Percentiles rank a stretch among this genome's conserved stretches.
These are phyloP conservation scores for Sugiyamaella japonica DNA, from an alignment of 1,139 yeast genomes.

Conservation along the genomic window DNA sequence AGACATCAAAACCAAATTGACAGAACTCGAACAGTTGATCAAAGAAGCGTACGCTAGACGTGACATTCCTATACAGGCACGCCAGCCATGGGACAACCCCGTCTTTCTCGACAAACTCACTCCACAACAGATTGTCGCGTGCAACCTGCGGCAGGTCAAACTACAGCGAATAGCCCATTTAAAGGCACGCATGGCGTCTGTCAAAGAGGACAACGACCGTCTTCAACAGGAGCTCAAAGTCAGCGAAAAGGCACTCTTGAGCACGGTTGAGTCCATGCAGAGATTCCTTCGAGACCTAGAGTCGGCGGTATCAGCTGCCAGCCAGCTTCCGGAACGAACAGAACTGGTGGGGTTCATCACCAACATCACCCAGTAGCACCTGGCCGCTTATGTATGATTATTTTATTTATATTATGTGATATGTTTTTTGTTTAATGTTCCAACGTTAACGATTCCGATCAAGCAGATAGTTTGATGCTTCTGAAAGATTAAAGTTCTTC, in stretches of 20 bases:
- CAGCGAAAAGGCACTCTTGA: conserved; percentile 6
- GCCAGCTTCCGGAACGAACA: conserved; percentile 21
- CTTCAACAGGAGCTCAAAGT: conserved; percentile 19
- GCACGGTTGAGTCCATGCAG: conserved; percentile 12
- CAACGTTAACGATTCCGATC: conserved; percentile 43
- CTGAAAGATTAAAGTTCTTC: conserved; percentile 73
- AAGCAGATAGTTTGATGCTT: conserved; percentile 79
- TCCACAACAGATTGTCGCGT: conserved; percentile 37
- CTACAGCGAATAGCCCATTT: conserved; percentile 29
- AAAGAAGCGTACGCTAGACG: conserved; percentile 49
- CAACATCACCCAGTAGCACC: conserved; percentile 3
- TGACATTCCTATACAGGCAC: conserved; percentile 17
- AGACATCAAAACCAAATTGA: conserved; percentile 54
- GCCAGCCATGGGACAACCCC: conserved; percentile 28
- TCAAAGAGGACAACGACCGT: conserved; percentile 24
- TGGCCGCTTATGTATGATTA: background rate
- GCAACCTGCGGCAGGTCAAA: conserved; percentile 36
- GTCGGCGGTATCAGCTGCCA: conserved; percentile 19
- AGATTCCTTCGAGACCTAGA: conserved; percentile 18
- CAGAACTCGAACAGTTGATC: conserved; percentile 66
- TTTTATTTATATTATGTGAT: conserved; percentile 5
- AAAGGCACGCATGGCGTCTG: conserved; percentile 27
- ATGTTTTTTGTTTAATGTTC: too few species aligned
- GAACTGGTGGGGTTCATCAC: conserved; percentile 16
- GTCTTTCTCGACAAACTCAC: conserved; percentile 35